These are phyloP conservation scores for Thelonectria discophora DNA, from an alignment of 2,329 filamentous ascomycete species.

Conservation along the genomic window DNA sequence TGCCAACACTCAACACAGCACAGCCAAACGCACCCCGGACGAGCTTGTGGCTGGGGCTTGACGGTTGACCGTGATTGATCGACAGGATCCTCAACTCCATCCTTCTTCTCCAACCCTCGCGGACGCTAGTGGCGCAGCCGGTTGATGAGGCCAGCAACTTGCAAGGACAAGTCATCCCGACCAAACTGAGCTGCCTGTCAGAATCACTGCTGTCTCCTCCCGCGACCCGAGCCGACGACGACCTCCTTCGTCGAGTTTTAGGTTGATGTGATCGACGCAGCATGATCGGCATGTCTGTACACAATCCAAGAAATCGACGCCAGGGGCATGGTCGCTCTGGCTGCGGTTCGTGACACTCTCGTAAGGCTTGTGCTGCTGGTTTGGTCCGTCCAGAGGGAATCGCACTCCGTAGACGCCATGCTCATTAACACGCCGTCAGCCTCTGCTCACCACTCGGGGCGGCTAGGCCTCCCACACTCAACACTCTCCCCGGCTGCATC, in stretches of 20 bases:
- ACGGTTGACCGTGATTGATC: neutral
- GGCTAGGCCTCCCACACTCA: no score
- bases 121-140: conserved; percentile 22
- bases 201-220: no score
- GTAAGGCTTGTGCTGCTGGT: neutral
- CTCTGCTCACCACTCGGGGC: no score
- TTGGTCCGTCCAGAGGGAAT: no score
- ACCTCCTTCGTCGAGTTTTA: no score
- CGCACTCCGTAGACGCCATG: no score
- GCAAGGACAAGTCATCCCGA: neutral
- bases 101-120: conserved; percentile 17
- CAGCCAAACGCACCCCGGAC: conserved; percentile 1
- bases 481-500: no score
- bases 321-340: neutral
- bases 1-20: neutral
- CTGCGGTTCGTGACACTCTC: neutral
- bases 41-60: conserved; percentile 3
- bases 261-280: neutral
- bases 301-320: conserved; percentile 5
- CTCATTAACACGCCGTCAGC: no score
- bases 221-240: no score
- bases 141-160: conserved; percentile 12
- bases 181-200: neutral
- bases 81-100: neutral
- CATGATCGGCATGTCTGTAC: conserved; percentile 15